Conservation (phyloP, 1,284 basidiomycete genomes). For the Agaricales sp. region DNA sequence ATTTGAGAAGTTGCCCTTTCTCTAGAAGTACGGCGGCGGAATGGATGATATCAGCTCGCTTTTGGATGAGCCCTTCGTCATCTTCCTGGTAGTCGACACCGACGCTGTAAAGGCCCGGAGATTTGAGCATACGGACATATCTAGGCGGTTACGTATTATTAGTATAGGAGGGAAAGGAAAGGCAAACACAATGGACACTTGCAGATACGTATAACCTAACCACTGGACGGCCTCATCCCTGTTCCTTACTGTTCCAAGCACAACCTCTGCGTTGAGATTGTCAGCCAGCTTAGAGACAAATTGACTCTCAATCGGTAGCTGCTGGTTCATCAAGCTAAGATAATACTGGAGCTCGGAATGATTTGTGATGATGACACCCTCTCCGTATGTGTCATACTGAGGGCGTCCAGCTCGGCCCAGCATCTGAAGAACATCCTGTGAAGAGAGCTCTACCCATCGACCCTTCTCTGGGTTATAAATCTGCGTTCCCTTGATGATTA, state of each 20-base stretch:
- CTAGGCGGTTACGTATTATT: slow-evolving; percentile 24
- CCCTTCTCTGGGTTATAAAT: slow-evolving; percentile 99
- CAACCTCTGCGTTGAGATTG: slow-evolving; percentile 97
- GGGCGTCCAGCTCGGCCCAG: slow-evolving; percentile 96
- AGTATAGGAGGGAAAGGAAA: slow-evolving; percentile 4
- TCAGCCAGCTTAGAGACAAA: slow-evolving; percentile 90
- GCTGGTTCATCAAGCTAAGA: slow-evolving; percentile 87
- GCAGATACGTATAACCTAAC: slow-evolving; percentile 93
- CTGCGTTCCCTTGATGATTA: slow-evolving; percentile 99
- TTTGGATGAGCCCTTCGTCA: slow-evolving; percentile 81
- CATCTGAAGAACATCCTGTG: slow-evolving; percentile 98
- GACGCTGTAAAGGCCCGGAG: slow-evolving; percentile 85
- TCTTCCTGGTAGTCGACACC: slow-evolving; percentile 88
- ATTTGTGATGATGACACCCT: slow-evolving; percentile 98
- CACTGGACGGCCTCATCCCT: slow-evolving; percentile 97
- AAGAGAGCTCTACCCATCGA: slow-evolving; percentile 92
- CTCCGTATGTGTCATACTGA: slow-evolving; percentile 95
- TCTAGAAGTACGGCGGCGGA: slow-evolving; percentile 91
- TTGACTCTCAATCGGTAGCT: slow-evolving; percentile 95
- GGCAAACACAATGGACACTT: slow-evolving; percentile 22
- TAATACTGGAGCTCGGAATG: slow-evolving; percentile 97
- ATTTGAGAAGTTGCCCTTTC: slow-evolving; percentile 90
- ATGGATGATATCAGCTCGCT: slow-evolving; percentile 90
- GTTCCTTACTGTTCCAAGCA: slow-evolving; percentile 91
- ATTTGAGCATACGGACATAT: slow-evolving; percentile 94